Percentiles rank a stretch among this genome's conserved stretches.
These are phyloP conservation scores for Euryodendron excelsum DNA, from an alignment of 148 eudicot genomes.

Conservation along the genomic window DNA sequence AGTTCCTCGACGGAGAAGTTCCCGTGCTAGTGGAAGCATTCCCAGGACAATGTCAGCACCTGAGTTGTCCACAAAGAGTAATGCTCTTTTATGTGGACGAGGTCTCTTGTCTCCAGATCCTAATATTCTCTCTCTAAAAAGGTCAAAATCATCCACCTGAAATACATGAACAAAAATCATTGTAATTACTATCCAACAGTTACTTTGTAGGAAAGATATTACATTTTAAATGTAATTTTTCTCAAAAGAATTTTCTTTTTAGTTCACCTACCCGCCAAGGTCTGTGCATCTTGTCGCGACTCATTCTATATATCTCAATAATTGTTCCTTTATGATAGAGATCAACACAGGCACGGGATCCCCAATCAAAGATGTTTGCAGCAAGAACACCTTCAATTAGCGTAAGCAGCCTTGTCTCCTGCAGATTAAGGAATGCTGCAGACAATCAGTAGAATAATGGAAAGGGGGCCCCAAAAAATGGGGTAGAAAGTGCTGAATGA, in stretches of 20 bases:
- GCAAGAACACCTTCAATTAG: slow-evolving; percentile 97
- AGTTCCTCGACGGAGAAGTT: slow-evolving; percentile 92
- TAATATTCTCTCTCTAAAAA: slow-evolving; percentile 76
- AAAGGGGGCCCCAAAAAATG: too few species aligned
- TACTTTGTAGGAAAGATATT: not conserved
- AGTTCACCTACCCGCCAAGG: slow-evolving; percentile 82
- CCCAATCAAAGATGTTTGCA: slow-evolving; percentile 99
- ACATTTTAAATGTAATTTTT: not conserved
- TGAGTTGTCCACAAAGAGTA: slow-evolving; percentile 89
- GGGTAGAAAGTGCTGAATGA: not conserved
- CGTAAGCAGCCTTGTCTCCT: slow-evolving; percentile 79
- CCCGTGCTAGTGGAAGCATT: slow-evolving; percentile 96
- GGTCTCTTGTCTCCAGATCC: slow-evolving; percentile 58
- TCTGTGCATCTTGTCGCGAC: slow-evolving; percentile 95
- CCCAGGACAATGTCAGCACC: slow-evolving; percentile 95
- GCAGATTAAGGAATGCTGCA: slow-evolving; percentile 19
- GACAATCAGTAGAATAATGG: slow-evolving; percentile 1
- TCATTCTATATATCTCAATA: slow-evolving; percentile 96
- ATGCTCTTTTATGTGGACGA: slow-evolving; percentile 70
- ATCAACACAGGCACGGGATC: slow-evolving; percentile 98
- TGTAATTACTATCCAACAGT: not conserved
- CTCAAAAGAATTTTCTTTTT: not conserved
- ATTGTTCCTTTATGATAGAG: slow-evolving; percentile 97
- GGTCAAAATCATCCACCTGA: slow-evolving; percentile 96
- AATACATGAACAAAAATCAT: slow-evolving; percentile 19